Conservation (phyloP, 78 protist species). For the Dictyostelium firmibasis region DNA sequence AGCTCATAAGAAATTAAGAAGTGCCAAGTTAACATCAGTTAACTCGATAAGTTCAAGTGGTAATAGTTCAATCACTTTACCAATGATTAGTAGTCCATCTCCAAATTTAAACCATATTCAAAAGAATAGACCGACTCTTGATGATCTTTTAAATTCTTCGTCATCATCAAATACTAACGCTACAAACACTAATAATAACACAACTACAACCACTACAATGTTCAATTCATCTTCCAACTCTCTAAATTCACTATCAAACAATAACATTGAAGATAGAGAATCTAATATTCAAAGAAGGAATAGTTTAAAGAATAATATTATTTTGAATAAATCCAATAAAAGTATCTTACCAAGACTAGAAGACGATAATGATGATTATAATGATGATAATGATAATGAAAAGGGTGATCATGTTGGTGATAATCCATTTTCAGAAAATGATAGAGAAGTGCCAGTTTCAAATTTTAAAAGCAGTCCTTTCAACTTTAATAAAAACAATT, state of each 20-base stretch:
- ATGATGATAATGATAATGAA: neutral
- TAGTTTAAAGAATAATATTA: neutral
- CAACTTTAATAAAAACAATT: neutral
- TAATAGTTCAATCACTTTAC: neutral
- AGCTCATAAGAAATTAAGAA: neutral
- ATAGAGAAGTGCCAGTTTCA: conserved; percentile 18
- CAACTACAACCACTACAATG: too few relatives aligned
- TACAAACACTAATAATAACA: too few relatives aligned
- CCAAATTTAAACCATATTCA: neutral
- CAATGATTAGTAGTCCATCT: neutral
- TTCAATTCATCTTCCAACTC: too few relatives aligned
- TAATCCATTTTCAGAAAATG: neutral
- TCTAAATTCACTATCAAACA: neutral
- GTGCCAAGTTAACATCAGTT: neutral
- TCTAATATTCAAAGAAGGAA: neutral
- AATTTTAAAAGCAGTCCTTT: neutral
- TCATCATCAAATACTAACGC: too few relatives aligned
- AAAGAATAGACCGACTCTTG: neutral
- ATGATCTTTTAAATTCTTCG: neutral
- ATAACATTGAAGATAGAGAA: neutral
- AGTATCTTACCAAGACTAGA: conserved; percentile 6
- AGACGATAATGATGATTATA: neutral
- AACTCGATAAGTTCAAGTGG: neutral
- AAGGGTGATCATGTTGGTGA: neutral
- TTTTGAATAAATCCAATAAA: neutral